Conservation (phyloP, 176 grass and related monocot species). For the bread wheat (Triticum aestivum) region DNA sequence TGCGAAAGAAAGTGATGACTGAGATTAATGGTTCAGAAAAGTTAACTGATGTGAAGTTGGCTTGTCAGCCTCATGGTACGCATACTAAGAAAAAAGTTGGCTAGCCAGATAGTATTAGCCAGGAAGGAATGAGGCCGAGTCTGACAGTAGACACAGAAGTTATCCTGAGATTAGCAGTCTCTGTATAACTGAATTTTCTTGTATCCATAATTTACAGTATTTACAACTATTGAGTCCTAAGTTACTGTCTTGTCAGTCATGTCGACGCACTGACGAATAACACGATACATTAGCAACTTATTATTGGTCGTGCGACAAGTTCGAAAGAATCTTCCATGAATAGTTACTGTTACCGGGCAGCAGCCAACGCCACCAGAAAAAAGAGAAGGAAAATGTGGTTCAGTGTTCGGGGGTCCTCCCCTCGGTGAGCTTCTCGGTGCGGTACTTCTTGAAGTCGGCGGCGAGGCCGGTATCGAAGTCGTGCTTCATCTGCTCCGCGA, state of each 20-base stretch:
- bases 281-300: neutral
- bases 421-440: slow-evolving; percentile 60
- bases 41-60: neutral
- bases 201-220: neutral
- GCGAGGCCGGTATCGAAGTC: slow-evolving; percentile 56
- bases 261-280: neutral
- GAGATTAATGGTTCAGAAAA: neutral
- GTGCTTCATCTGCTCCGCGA: slow-evolving; percentile 74
- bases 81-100: too few species aligned
- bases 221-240: neutral
- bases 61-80: too few species aligned
- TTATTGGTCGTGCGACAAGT: neutral
- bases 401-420: neutral
- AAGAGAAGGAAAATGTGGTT: neutral
- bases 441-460: slow-evolving; percentile 64
- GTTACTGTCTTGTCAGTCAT: neutral
- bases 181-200: neutral
- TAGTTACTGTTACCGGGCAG: neutral
- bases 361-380: neutral
- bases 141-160: neutral
- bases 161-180: neutral
- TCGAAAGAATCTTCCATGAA: neutral
- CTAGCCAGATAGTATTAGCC: neutral
- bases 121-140: neutral
- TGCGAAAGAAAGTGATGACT: neutral